Percentiles rank a stretch among this genome's conserved stretches.
phyloP scores from a whole-genome alignment of 495 filamentous ascomycete genomes.

The Lasiosphaeris hirsuta region DNA sequence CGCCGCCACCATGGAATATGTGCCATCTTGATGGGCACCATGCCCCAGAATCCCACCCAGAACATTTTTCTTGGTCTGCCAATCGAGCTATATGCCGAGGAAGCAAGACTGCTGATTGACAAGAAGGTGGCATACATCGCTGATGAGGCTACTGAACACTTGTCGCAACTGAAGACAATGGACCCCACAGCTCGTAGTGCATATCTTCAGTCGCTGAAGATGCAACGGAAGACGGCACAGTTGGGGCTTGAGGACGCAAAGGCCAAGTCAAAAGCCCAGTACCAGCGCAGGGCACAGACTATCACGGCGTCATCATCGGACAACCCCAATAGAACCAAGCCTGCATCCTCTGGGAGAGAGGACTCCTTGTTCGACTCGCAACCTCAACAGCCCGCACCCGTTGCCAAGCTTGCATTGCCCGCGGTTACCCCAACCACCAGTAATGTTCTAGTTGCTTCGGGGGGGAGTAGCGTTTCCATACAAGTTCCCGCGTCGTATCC shows the following conservation, averaged over 20 bases:
- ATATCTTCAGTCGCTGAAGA: conserved; percentile 41
- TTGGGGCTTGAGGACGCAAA: conserved; percentile 36
- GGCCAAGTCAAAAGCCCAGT: conserved; percentile 30
- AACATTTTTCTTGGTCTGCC: conserved; percentile 92
- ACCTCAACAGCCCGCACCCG: conserved; percentile 1
- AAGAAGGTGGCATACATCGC: conserved; percentile 73
- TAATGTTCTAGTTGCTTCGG: conserved; percentile 27
- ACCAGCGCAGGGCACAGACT: conserved; percentile 23
- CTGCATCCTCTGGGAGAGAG: conserved; percentile 17
- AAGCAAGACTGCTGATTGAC: conserved; percentile 79
- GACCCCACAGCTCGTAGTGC: conserved; percentile 49
- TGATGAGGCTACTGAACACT: conserved; percentile 69
- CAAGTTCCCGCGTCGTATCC: conserved; percentile 45
- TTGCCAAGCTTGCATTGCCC: conserved; percentile 16
- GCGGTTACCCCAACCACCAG: conserved; percentile 26
- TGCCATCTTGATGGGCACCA: conserved; percentile 79
- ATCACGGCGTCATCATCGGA: conserved; percentile 12
- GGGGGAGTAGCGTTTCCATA: conserved; percentile 21
- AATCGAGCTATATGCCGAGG: conserved; percentile 85
- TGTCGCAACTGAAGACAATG: conserved; percentile 54
- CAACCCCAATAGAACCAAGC: conserved; percentile 16
- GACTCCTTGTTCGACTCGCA: conserved; percentile 44
- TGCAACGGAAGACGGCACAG: conserved; percentile 40
- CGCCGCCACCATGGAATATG: conserved; percentile 80
- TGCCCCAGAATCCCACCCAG: conserved; percentile 89